A percentile compares a stretch with the other conserved stretches of the same genome.
phyloP scores from a whole-genome alignment of 768 basidiomycete genomes.

The Suillus bovinus region DNA sequence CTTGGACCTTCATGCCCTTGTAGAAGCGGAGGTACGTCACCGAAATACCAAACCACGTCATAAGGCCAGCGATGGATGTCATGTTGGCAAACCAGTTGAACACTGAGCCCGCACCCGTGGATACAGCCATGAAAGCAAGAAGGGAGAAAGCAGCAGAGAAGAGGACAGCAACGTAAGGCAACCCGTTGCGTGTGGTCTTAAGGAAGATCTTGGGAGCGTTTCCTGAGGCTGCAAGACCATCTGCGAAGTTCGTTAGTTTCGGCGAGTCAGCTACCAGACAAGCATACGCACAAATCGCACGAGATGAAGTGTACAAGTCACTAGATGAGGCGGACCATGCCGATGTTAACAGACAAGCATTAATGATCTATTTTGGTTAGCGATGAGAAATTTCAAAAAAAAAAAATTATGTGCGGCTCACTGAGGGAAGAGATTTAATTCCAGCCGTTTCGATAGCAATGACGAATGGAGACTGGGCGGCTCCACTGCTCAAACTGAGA shows the following conservation, averaged over 20 bases:
- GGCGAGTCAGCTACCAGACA: background rate
- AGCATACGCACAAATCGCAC: constrained; percentile 68
- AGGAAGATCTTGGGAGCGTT: constrained; percentile 85
- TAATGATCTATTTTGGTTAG: constrained; percentile 56
- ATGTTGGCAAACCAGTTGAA: constrained; percentile 83
- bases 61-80: constrained; percentile 66
- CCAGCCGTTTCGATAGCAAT: constrained; percentile 86
- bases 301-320: constrained; percentile 87
- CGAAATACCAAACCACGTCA: constrained; percentile 82
- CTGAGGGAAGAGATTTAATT: constrained; percentile 82
- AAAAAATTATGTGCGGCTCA: constrained; percentile 35
- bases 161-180: constrained; percentile 75
- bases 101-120: constrained; percentile 63
- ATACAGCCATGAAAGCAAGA: constrained; percentile 84
- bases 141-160: constrained; percentile 65
- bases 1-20: constrained; percentile 78
- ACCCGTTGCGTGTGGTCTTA: constrained; percentile 65
- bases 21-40: constrained; percentile 84
- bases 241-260: constrained; percentile 34
- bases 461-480: constrained; percentile 84
- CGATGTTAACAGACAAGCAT: constrained; percentile 80
- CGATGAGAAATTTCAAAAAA: constrained; percentile 1
- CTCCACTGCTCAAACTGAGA: constrained; percentile 53
- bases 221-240: constrained; percentile 76
- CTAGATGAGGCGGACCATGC: constrained; percentile 92